Conservation (phyloP, 306 rosid species). For the Delonix regia region DNA sequence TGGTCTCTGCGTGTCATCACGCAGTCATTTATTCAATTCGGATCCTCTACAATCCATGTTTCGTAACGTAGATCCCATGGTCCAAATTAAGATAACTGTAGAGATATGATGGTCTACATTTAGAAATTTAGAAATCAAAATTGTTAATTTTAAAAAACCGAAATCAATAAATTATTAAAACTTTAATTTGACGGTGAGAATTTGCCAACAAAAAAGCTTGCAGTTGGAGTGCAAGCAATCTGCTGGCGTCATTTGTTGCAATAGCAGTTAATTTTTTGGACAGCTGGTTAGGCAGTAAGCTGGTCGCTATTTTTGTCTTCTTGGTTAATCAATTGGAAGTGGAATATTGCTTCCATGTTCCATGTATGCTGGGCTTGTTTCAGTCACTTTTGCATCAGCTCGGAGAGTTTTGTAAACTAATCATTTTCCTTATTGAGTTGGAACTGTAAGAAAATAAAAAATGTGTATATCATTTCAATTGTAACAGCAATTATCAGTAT, state of each 20-base stretch:
- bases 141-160: too few relatives aligned
- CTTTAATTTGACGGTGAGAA: too few relatives aligned
- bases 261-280: slow-evolving; percentile 18
- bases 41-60: too few relatives aligned
- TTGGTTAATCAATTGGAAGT: background rate
- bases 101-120: too few relatives aligned
- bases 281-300: slow-evolving; percentile 34
- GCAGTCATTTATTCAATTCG: slow-evolving; percentile 38
- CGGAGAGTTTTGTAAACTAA: background rate
- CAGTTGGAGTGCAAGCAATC: too few relatives aligned
- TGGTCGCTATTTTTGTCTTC: slow-evolving; percentile 9
- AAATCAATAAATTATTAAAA: too few relatives aligned
- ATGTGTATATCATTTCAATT: background rate
- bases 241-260: slow-evolving; percentile 21
- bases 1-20: slow-evolving; percentile 44
- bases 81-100: too few relatives aligned
- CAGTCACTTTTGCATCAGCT: background rate
- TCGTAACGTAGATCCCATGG: too few relatives aligned
- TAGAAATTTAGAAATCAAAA: too few relatives aligned
- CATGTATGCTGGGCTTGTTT: slow-evolving; percentile 10
- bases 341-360: slow-evolving; percentile 25
- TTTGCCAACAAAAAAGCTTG: too few relatives aligned
- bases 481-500: too few relatives aligned
- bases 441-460: background rate
- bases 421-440: background rate